These are phyloP conservation scores for Skeletonema potamos DNA, from an alignment of 108 stramenopile species.

Conservation along the genomic window DNA sequence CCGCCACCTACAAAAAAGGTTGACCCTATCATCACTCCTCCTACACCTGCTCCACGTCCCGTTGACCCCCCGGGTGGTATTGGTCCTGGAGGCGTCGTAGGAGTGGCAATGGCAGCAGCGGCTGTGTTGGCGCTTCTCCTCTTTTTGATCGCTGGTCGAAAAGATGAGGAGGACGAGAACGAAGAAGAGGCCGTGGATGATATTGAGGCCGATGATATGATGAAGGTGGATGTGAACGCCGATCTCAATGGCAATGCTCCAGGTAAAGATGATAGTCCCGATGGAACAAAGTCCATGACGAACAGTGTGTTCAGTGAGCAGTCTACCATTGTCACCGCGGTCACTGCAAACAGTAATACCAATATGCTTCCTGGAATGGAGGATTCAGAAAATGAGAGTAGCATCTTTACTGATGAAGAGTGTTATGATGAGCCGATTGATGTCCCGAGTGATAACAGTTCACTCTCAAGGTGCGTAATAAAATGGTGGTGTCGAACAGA, in stretches of 20 bases:
- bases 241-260: background rate
- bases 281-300: constrained; percentile 30
- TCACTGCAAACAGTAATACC: background rate
- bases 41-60: background rate
- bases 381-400: constrained; percentile 12
- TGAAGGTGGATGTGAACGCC: background rate
- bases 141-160: constrained; percentile 1
- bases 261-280: background rate
- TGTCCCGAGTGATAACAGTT: background rate
- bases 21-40: background rate
- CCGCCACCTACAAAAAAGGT: background rate
- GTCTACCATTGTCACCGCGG: constrained; percentile 3
- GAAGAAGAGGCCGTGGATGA: background rate
- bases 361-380: constrained; percentile 11
- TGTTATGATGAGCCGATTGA: background rate
- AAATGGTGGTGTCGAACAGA: no score
- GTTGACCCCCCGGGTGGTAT: background rate
- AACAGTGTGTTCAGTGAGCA: constrained; percentile 1
- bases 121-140: constrained; percentile 9
- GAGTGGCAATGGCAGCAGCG: constrained; percentile 13
- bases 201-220: background rate
- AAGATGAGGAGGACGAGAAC: background rate
- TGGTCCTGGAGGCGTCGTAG: background rate
- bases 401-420: background rate
- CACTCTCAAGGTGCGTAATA: background rate